phyloP scores from a whole-genome alignment of 2,329 filamentous ascomycete genomes.

The Cladophialophora chaetospira region DNA sequence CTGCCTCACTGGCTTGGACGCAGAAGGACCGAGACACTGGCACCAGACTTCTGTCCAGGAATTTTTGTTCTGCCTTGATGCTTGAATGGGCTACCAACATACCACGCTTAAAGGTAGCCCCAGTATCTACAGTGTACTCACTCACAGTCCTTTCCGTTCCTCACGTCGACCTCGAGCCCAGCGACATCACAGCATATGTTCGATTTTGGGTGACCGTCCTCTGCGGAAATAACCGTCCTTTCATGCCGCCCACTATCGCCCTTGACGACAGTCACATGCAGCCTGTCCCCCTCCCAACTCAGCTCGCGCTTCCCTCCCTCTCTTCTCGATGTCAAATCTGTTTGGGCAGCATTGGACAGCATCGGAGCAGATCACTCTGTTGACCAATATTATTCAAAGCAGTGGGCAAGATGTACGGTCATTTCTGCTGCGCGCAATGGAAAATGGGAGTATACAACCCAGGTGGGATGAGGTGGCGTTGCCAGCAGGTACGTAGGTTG shows the following conservation, averaged over 20 bases:
- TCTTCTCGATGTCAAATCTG: constrained; percentile 31
- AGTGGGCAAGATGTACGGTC: constrained; percentile 28
- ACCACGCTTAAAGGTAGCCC: constrained; percentile 15
- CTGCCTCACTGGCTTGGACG: constrained; percentile 17
- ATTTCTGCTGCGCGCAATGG: constrained; percentile 28
- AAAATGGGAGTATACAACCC: constrained; percentile 25
- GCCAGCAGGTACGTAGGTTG: constrained; percentile 30
- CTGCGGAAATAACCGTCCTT: constrained; percentile 12
- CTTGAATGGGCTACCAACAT: constrained; percentile 20
- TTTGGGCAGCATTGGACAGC: constrained; percentile 25
- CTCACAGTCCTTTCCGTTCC: constrained; percentile 19
- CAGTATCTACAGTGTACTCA: constrained; percentile 7
- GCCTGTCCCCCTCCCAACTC: constrained; percentile 17
- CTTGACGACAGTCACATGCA: constrained; percentile 29
- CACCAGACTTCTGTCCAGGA: constrained; percentile 16
- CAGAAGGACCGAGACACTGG: constrained; percentile 18
- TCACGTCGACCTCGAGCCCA: not conserved
- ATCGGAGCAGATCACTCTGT: constrained; percentile 32
- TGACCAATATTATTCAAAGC: constrained; percentile 32
- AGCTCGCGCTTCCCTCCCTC: constrained; percentile 18
- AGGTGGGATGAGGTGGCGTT: constrained; percentile 32
- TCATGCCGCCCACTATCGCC: constrained; percentile 24
- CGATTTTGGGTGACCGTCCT: constrained; percentile 9
- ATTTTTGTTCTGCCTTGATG: constrained; percentile 24
- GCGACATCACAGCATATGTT: not conserved